A percentile compares a stretch with the other conserved stretches of the same genome.
Conservation (phyloP, 1,284 basidiomycete genomes). For the Ustilago shanxiensis region DNA sequence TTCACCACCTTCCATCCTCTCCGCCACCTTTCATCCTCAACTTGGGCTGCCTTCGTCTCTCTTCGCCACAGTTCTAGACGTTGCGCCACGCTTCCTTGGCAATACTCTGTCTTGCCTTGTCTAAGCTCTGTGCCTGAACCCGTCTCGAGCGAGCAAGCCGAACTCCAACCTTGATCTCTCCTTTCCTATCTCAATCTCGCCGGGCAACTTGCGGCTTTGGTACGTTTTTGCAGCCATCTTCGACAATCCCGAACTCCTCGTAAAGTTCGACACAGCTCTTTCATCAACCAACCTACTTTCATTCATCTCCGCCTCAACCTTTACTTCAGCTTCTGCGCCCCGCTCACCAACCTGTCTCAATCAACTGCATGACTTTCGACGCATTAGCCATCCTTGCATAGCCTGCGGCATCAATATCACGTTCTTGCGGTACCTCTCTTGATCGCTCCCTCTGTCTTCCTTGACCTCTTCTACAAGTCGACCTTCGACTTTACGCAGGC, state of each 20-base stretch:
- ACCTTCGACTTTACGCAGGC: not conserved
- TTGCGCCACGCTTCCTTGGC: conserved; percentile 5
- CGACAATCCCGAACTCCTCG: not conserved
- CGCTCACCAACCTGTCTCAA: not conserved
- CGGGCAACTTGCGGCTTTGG: not conserved
- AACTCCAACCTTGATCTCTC: not conserved
- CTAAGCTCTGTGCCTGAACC: conserved; percentile 6
- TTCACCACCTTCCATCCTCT: not conserved
- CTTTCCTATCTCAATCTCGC: not conserved
- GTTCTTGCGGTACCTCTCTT: not conserved
- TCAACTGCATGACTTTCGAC: not conserved
- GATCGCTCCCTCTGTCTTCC: no score
- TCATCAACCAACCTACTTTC: not conserved
- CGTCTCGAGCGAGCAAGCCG: not conserved
- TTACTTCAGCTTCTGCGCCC: not conserved
- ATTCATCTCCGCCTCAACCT: not conserved
- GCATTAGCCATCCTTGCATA: not conserved
- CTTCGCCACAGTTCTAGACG: not conserved
- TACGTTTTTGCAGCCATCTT: not conserved
- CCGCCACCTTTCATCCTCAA: not conserved
- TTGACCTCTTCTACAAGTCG: no score
- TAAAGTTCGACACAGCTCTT: not conserved
- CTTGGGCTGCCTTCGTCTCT: not conserved
- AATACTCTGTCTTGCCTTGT: conserved; percentile 1
- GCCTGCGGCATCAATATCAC: not conserved